phyloP scores from a whole-genome alignment of 2,329 filamentous ascomycete species.

The Cladophialophora chaetospira region DNA sequence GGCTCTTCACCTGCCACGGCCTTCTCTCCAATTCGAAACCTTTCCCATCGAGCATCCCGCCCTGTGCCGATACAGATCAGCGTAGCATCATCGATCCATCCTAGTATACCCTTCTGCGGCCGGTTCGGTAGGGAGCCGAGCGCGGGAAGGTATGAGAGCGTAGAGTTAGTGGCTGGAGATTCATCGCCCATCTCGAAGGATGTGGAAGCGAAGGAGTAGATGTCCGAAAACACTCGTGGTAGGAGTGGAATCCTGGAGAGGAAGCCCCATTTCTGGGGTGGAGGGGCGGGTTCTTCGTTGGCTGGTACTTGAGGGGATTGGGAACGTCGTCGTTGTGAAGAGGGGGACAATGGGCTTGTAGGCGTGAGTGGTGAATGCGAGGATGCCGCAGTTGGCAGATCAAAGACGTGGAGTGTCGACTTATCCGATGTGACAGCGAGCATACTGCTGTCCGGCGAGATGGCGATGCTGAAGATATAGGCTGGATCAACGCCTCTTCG shows the following conservation, averaged over 20 bases:
- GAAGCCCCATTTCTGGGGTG: slow-evolving; percentile 79
- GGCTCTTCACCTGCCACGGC: no score
- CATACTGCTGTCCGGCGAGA: slow-evolving; percentile 77
- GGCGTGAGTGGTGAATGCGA: slow-evolving; percentile 38
- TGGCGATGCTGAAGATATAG: slow-evolving; percentile 81
- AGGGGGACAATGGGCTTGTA: slow-evolving; percentile 38
- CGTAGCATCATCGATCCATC: slow-evolving; percentile 74
- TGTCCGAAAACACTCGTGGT: slow-evolving; percentile 83
- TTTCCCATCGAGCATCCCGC: slow-evolving; percentile 82
- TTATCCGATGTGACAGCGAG: slow-evolving; percentile 96
- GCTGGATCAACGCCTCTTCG: slow-evolving; percentile 87
- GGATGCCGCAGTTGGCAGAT: slow-evolving; percentile 65
- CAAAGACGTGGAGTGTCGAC: slow-evolving; percentile 91
- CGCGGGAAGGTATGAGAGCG: slow-evolving; percentile 47
- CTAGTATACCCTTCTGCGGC: slow-evolving; percentile 79
- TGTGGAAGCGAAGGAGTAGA: slow-evolving; percentile 79
- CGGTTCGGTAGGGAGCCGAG: slow-evolving; percentile 57
- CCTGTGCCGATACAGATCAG: slow-evolving; percentile 79
- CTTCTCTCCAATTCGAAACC: slow-evolving; percentile 74
- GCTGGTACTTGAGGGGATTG: slow-evolving; percentile 33
- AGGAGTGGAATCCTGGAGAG: slow-evolving; percentile 80
- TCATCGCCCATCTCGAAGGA: slow-evolving; percentile 86
- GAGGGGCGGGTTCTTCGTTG: slow-evolving; percentile 44
- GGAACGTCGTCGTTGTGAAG: slow-evolving; percentile 35
- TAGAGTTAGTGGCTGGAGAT: slow-evolving; percentile 42